Evolutionary conservation across 2,329 filamentous ascomycete genomes (phyloP), one percentile per base, ranked within the genome.

Genomic region (Neonectria coccinea): DNA sequence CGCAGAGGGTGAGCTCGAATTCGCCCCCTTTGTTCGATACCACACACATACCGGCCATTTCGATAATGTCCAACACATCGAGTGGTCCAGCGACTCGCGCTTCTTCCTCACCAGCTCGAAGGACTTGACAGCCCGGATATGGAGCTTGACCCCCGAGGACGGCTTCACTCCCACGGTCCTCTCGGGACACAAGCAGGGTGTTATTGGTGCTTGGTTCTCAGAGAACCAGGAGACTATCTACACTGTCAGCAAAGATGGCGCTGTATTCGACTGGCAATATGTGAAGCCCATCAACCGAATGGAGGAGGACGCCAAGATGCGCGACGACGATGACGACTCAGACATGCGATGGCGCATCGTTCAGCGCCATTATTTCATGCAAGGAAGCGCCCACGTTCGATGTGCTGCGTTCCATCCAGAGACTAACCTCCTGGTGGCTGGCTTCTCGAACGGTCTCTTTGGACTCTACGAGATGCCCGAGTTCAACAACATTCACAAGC

Each of bases 201-300:
- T 99, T 3, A 86, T 97, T 59, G 93, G 91, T n/a, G 94, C 94
- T n/a, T 99, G 94, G 89, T 99, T 99, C 77, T 97, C 94, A 1
- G 90, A 91, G 66, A 90, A 97, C 72, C 96, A 99, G 77, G 97
- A 99, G 80, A 93, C 89, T 53, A 97, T 99, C 58, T 99, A 96
- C 77, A 98, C 96, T 0, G 89, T 97, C 68, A 97, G 95, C 80
- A 97, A 97, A 78, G 97, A 99, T 78, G 97, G 96, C n/a, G 94
- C 96, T 3, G 86, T 98, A 1, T 98, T 98, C 74, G 88, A 92
- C 68, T 99, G 96, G 96, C 90, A 92, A 75, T 99, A 96, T 79
- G 86, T 89, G 76, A 89, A 74, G 82, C 88, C 75, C 81, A 87
- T 80, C 78, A 84, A 75, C 78, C 85, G 59, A 6, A 83, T 84